phyloP scores from a whole-genome alignment of 176 grass and related monocot genomes.

The Thinopyrum elongatum region DNA sequence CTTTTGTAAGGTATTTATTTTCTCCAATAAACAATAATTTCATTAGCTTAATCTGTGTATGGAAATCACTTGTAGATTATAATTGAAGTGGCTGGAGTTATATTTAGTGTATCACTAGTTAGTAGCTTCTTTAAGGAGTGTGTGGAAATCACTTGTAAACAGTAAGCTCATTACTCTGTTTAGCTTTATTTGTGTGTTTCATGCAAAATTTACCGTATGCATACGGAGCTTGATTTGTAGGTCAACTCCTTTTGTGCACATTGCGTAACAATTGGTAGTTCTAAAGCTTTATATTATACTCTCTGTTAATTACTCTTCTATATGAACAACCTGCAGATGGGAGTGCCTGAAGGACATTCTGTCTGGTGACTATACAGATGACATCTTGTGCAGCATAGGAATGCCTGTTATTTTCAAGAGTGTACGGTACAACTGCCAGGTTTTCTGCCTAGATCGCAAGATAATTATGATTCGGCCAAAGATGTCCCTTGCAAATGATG shows the following conservation, averaged over 20 bases:
- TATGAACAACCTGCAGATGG: slow-evolving; percentile 53
- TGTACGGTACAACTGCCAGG: slow-evolving; percentile 91
- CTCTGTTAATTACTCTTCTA: neutral
- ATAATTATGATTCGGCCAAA: slow-evolving; percentile 97
- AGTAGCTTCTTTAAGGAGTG: neutral
- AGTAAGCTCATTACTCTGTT: neutral
- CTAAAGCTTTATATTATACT: neutral
- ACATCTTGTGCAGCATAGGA: slow-evolving; percentile 91
- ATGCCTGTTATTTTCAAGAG: slow-evolving; percentile 92
- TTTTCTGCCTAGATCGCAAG: slow-evolving; percentile 85
- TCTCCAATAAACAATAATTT: neutral
- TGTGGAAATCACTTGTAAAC: neutral
- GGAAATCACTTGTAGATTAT: neutral
- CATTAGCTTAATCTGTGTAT: neutral
- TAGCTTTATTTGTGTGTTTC: neutral
- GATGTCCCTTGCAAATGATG: slow-evolving; percentile 93
- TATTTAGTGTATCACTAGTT: neutral
- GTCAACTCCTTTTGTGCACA: neutral
- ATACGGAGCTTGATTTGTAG: neutral
- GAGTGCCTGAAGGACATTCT: slow-evolving; percentile 89
- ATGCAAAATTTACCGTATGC: neutral
- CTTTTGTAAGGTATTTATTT: neutral
- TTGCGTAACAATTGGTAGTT: neutral
- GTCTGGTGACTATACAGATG: slow-evolving; percentile 65
- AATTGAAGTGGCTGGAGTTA: neutral